Evolutionary conservation across 345 rosid species (phyloP), one percentile per base, ranked within the genome.

Genomic region (Pistacia atlantica): DNA sequence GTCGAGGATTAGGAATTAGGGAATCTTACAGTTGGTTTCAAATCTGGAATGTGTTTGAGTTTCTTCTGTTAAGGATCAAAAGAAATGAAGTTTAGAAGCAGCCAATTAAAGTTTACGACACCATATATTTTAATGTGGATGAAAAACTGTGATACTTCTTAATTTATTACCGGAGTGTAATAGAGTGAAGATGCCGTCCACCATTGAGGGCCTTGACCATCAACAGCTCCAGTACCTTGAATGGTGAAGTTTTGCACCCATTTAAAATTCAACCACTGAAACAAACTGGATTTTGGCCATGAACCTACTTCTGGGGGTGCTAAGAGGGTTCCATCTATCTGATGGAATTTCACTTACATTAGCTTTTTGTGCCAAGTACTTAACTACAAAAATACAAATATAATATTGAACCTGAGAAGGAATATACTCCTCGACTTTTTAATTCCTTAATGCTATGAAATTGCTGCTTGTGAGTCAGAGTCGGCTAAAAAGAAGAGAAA

Each of bases 251-350:
- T 86, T 63, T 84, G 82, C 18, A 93, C 76, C 95, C 97, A 93
- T 88, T 93, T 91, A 80, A 95, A 90, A 80, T 92, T 91, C 31
- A 95, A 76, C 98, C 98, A 91, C 45, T 91, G 97, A 81, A 85
- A 91, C 82, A 88, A 80, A 65, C 89, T 86, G 37, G 90, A 84
- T 78, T 87, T 88, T 61, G 90, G 81, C 97, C 98, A 91, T 37
- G 91, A 83, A 59, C 91, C 85, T 54, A 88, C 83, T 59, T 83
- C 80, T 46, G 84, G 84, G 18, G 95, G 97, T 72, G 97, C 97
- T 63, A 87, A 75, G 25, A 95, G 73, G 65, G 67, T 87, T 79
- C 98, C 98, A 79, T 95, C 92, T 56, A 95, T 81, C 89, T 94
- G 94, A 74, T 37, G 71, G 45, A 76, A 80, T 55, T 62, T 63